Evolutionary conservation across 2,329 filamentous ascomycete genomes (phyloP), one percentile per base, ranked within the genome.

Genomic region (Aspergillus chevalieri): DNA sequence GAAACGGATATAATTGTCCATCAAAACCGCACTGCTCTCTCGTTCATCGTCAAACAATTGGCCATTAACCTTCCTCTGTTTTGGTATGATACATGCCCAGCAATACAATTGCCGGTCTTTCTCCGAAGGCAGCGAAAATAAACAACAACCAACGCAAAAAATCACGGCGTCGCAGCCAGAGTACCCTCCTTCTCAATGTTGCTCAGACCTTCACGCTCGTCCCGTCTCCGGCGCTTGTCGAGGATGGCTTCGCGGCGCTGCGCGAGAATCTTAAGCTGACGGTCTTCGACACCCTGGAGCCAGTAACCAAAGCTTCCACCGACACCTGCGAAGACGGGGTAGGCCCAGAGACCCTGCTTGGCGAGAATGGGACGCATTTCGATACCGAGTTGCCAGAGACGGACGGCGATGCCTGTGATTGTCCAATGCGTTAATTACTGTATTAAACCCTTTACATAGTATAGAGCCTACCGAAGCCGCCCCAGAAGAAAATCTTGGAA

Each of bases 301-400:
- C 92, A 98, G 79, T 96, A 96, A 61, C 93, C 93, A 74, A 97
- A 96, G 74, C 86, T 89, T 61, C 85, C 91, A 62, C 91, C 91
- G 56, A 89, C 82, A 60, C 81, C 81, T 51, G 85, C 91, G 74
- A 93, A 98, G 61, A 92, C 74, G 48, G 93, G 93, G 77, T 95
- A 98, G 46, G 84, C 89, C 87, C 89, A 94, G 65, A 95, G 82
- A 48, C 86, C 87, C 68, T 86, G 79, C 65, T 80, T 83, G 74
- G 86, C 85, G 80, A 97, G 89, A 72, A 96, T 85, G 47, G 92
- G 93, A 55, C 91, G 89, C 90, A 95, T 95, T 78, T 98, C 90
- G 70, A 98, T 93, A 66, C 92, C 93, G 70, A 98, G 85, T 74
- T 97, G 93, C 89, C 91, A 96, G 73, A 93, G 82, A 63, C 92